These are phyloP conservation scores for Populus deltoides DNA, from an alignment of 345 rosid species.

Conservation along the genomic window DNA sequence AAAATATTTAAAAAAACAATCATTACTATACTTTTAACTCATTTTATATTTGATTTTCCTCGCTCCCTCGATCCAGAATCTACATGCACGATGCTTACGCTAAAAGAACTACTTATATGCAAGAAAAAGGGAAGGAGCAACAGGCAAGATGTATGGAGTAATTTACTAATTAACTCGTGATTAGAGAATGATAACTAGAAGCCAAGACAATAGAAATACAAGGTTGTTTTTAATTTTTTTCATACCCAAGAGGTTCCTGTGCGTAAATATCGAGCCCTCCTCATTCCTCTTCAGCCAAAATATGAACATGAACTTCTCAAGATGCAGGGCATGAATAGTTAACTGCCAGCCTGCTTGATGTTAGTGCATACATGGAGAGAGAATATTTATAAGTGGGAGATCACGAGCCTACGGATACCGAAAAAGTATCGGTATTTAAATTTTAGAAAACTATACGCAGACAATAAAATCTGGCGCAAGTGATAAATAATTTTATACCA, in stretches of 20 bases:
- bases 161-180: neutral
- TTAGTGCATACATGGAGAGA: no score
- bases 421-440: neutral
- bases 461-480: neutral
- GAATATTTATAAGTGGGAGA: neutral
- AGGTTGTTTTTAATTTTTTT: neutral
- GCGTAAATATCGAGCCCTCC: neutral
- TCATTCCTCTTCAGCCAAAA: no score
- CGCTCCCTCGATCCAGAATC: neutral
- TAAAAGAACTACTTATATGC: neutral
- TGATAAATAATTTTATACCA: no score
- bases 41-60: no score
- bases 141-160: neutral
- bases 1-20: no score
- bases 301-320: neutral
- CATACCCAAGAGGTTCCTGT: neutral
- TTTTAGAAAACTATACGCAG: neutral
- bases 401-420: neutral
- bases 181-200: neutral
- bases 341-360: neutral
- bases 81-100: neutral
- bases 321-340: neutral
- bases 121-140: neutral
- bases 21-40: no score
- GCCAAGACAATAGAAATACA: neutral